phyloP scores from a whole-genome alignment of 768 basidiomycete species.

The Udeniomyces megalosporus region DNA sequence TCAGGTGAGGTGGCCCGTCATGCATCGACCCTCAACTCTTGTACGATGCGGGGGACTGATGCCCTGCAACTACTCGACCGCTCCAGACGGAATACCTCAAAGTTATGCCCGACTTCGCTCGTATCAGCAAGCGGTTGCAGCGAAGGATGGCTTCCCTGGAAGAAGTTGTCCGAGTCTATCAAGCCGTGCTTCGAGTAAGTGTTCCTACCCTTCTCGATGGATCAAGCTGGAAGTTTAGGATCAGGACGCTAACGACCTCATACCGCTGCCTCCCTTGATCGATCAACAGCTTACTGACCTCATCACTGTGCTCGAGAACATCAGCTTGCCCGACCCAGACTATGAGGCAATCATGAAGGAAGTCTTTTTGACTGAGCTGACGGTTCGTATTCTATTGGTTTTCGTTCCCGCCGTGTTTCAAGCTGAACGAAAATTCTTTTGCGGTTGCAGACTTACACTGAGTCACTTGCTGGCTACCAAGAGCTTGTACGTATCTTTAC shows the following conservation, averaged over 20 bases:
- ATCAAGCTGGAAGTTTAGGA: neutral
- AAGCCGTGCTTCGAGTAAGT: conserved; percentile 66
- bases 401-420: neutral
- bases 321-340: conserved; percentile 34
- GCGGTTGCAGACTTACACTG: conserved; percentile 41
- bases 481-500: conserved; percentile 44
- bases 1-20: conserved; percentile 38
- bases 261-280: neutral
- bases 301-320: conserved; percentile 44
- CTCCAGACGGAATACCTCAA: conserved; percentile 69
- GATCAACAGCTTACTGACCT: conserved; percentile 51
- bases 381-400: conserved; percentile 31
- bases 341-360: conserved; percentile 47
- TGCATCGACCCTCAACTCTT: neutral
- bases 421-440: neutral
- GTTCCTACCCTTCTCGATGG: neutral
- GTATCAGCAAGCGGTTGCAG: conserved; percentile 81
- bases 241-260: no score
- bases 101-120: conserved; percentile 81
- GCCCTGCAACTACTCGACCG: neutral
- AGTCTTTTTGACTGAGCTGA: conserved; percentile 45
- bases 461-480: conserved; percentile 54
- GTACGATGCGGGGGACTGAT: neutral
- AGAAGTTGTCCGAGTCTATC: conserved; percentile 89
- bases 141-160: conserved; percentile 68